Evolutionary conservation across 352 stramenopile genomes (phyloP), one percentile per base, ranked within the genome.

Genomic region (Halophytophthora polymorphica): DNA sequence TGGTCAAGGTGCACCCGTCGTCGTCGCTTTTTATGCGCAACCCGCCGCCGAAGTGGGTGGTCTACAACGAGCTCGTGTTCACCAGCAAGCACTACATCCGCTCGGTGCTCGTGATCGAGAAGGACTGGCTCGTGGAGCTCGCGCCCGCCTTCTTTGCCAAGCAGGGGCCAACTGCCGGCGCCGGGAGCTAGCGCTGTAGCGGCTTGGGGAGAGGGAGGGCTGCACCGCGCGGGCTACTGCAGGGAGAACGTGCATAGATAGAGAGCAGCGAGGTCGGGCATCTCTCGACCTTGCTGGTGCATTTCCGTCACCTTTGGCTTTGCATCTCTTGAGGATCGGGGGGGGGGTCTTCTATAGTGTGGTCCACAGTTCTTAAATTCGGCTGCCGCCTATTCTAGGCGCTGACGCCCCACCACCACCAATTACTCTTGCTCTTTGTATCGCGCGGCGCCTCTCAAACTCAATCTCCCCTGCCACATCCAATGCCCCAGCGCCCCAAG

Each of bases 71-170:
- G 58, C 69, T 96, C 35, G 85, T 96, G 50, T 92, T 92, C 56
- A 96, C 88, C 21, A 94, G 83, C 61, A 95, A 94, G 51, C 85
- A 96, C 59, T 96, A 96, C 67, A 91, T 96, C 55, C 83, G 87
- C 8, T 88, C 80, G 4, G 82, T 96, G 8, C 58, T 95, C 22
- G 68, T 92, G 19, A 92, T 96, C 47, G 85, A 96, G 49, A 90
- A 95, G 46, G 78, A 93, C 29, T 96, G 88, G 88, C 73, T 96
- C 8, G 39, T 93, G 13, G 84, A 96, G 51, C 48, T 91, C 33
- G 83, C 87, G 1, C 86, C 88, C 14, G 71, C 72, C 6, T 93
- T 95, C 39, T 96, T 96, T 52, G 81, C 76, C 45, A 82, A 86
- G 57, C 73, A 84, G 51, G 8, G 4, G 25, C 8, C 25, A 31